These are phyloP conservation scores for Trametes punicea DNA, from an alignment of 768 basidiomycete genomes.

Conservation along the genomic window DNA sequence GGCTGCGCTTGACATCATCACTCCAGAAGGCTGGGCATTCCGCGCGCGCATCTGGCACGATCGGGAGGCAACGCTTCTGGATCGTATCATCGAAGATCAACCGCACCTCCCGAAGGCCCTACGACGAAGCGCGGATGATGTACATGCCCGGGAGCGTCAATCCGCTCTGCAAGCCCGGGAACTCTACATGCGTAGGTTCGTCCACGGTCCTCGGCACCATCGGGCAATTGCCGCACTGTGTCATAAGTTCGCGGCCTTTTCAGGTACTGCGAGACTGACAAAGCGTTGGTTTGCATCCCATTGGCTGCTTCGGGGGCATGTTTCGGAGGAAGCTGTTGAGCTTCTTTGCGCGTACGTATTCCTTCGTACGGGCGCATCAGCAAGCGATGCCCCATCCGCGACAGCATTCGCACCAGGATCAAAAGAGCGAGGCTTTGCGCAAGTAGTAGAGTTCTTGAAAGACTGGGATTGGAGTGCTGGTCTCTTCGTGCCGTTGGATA, in stretches of 20 bases:
- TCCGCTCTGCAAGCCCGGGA: conserved; percentile 56
- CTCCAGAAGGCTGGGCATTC: conserved; percentile 86
- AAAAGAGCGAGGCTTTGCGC: conserved; percentile 78
- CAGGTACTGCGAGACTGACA: conserved; percentile 80
- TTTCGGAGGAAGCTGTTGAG: conserved; percentile 80
- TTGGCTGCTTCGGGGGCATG: conserved; percentile 73
- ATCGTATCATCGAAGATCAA: conserved; percentile 57
- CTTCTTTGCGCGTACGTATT: conserved; percentile 81
- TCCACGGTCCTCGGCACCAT: conserved; percentile 83
- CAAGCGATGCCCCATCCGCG: conserved; percentile 40
- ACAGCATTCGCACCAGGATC: conserved; percentile 68
- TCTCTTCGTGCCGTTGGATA: conserved; percentile 67
- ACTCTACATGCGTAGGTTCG: conserved; percentile 66
- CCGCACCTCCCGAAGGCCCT: conserved; percentile 27
- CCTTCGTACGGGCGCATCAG: conserved; percentile 45
- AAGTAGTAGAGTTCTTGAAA: conserved; percentile 66
- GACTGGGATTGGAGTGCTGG: conserved; percentile 84
- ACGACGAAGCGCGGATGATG: conserved; percentile 7
- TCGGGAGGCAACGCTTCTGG: conserved; percentile 75
- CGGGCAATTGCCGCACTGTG: conserved; percentile 73
- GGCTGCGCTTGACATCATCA: conserved; percentile 70
- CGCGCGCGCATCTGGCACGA: conserved; percentile 81
- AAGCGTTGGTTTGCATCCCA: conserved; percentile 94
- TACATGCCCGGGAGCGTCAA: conserved; percentile 45
- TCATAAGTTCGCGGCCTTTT: conserved; percentile 76